Base-by-base conservation (phyloP, 768 basidiomycete genomes). In the Lactarius sanguifluus region DNA sequence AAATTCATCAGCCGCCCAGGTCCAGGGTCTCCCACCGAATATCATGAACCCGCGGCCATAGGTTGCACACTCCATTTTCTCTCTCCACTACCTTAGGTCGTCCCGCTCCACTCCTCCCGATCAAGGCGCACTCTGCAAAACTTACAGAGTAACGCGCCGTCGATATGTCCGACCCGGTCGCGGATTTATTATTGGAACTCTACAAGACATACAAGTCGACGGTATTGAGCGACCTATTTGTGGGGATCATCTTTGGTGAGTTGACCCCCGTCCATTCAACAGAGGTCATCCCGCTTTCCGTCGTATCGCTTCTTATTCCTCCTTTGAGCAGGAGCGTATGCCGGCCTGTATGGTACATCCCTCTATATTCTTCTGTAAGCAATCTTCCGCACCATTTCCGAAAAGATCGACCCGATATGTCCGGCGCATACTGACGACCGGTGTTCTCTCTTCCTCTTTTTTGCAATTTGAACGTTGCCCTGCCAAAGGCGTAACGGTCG, bases 161-260 rank as follows among this genome's bases (percentile, higher is more conserved):
- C 38, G 43, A 55, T n/a, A 62, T 66, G 61, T 67, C 62, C 15
- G 62, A 63, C 36, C 20, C 43, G 15, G 7, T 41, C 6, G 16
- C 50, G 1, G 57, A 36, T 3, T 50, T 64, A 28, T 36, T 66
- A 9, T 8, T 67, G 25, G 50, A 34, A 10, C 62, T 64, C 16
- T 64, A 67, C 34, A 43, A 55, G 3, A 47, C 52, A 6, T 23
- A 67, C 41, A 54, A 23, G 52, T 38, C 34, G 8, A 64, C 66
- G 1, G 62, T 57, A 7, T 67, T 64, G 28, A 59, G 62, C 54
- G 55, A 59, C 25, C 54, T 67, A 2, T 1, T 63, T 10, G 66
- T 60, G n/a, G 66, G 66, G 5, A 60, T 64, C 41, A 28, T 67
- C n/a, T 64, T 67, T 15, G 66, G 66, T 59, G 43, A 63, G 66